Evolutionary conservation across 768 basidiomycete species (phyloP).

Genomic region (Russula earlei): DNA sequence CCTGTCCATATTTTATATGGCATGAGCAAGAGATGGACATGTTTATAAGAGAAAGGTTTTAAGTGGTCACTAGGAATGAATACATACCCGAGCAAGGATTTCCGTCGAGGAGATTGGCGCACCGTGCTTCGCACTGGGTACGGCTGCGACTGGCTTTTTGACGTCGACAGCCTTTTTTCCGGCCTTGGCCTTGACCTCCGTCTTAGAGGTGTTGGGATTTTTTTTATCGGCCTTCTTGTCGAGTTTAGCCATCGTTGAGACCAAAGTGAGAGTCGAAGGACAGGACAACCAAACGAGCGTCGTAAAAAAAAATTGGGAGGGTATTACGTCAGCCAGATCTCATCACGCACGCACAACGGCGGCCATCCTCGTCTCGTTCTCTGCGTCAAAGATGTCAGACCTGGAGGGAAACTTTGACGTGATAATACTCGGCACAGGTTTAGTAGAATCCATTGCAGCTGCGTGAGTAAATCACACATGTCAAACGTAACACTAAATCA

Average conservation of each 20-base stretch:
- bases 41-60: not conserved
- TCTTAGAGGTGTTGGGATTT: slow-evolving; percentile 19
- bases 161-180: slow-evolving; percentile 31
- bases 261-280: slow-evolving; percentile 4
- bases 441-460: slow-evolving; percentile 78
- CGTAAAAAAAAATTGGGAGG: slow-evolving; percentile 10
- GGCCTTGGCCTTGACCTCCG: slow-evolving; percentile 25
- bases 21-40: not conserved
- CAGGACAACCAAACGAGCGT: slow-evolving; percentile 13
- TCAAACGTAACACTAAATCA: slow-evolving; percentile 4
- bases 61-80: not conserved
- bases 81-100: slow-evolving; percentile 32
- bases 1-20: not conserved
- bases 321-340: slow-evolving; percentile 9
- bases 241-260: slow-evolving; percentile 31
- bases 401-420: slow-evolving; percentile 45
- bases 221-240: slow-evolving; percentile 38
- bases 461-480: slow-evolving; percentile 50
- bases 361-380: too few species aligned
- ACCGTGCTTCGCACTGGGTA: slow-evolving; percentile 21
- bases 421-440: slow-evolving; percentile 65
- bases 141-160: slow-evolving; percentile 16
- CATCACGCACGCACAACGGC: not conserved
- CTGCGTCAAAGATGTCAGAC: slow-evolving; percentile 1
- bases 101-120: slow-evolving; percentile 33